Evolutionary conservation across 2,329 filamentous ascomycete genomes (phyloP), one percentile per base, ranked within the genome.

Genomic region (Fusarium pseudograminearum): DNA sequence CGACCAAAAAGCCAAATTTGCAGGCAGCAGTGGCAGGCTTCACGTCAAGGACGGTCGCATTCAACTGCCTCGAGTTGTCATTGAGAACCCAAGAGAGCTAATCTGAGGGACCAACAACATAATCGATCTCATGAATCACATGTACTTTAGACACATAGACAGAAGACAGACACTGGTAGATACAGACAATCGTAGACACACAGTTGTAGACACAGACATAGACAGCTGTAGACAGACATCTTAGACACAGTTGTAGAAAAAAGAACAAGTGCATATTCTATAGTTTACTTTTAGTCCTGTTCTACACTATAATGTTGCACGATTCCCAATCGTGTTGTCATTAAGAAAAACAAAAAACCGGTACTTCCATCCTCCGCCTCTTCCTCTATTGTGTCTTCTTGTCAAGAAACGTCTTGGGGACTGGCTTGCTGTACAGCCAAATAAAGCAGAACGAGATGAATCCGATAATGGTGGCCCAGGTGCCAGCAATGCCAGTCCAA

Each of bases 401-500:
- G 4, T 61, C 73, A 41, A 70, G 75, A 36, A 72, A 68, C 22
- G 76, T 73, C 59, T 74, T 73, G 24, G 74, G 76, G 4, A 78
- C 75, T 4, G 87, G 86, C 76, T 83, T 83, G 75, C 86, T 88
- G 76, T 86, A 99, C 80, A 99, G 84, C 96, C 96, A 99, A 36
- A 98, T 76, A 16, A 89, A 88, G 54, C 94, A 92, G 81, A 99
- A 98, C 1, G 84, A 88, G 67, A 98, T 71, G 87, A 94, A 99
- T 10, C 94, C 96, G 14, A 84, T 85, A 57, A 97, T 87, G 4
- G 97, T 97, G 51, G 91, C 90, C 78, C 88, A 92, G 65, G 98
- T 92, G 63, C 96, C 95, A 1, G 90, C 87, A 77, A 99, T 93
- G 93, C 95, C 98, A 14, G 95, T 93, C 93, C 93, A 98, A 5